Evolutionary conservation across 192 early-diverging fungal species (phyloP).

Genomic region (Physocladia obscura): DNA sequence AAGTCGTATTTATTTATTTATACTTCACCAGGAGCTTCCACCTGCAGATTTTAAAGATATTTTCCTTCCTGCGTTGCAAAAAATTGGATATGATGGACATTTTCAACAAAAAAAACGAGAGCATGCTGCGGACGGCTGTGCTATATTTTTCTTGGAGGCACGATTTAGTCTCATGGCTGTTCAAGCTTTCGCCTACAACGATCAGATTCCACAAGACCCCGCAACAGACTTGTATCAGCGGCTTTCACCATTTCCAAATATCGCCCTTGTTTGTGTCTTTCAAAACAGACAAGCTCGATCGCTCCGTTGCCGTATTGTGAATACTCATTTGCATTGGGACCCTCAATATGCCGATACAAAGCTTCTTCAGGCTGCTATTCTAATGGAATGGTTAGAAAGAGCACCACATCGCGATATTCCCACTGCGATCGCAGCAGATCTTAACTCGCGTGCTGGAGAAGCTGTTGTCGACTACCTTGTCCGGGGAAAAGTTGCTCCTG

Average conservation of each 20-base stretch:
- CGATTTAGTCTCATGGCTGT: constrained; percentile 33
- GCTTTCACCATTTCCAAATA: constrained; percentile 41
- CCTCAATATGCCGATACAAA: constrained; percentile 43
- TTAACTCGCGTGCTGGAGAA: constrained; percentile 44
- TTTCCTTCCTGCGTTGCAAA: constrained; percentile 44
- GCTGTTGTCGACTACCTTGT: constrained; percentile 47
- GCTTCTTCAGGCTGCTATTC: constrained; percentile 44
- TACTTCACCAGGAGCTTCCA: constrained; percentile 36
- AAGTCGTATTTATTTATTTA: neutral
- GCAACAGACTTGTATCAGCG: constrained; percentile 26
- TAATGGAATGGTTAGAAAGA: constrained; percentile 49
- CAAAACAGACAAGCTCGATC: constrained; percentile 20
- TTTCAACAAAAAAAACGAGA: constrained; percentile 47
- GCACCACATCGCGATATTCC: constrained; percentile 32
- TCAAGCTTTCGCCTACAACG: constrained; percentile 43
- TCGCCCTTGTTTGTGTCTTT: constrained; percentile 38
- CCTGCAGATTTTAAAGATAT: constrained; percentile 41
- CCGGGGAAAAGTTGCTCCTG: constrained; percentile 39
- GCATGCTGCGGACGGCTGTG: constrained; percentile 49
- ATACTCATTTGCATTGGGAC: constrained; percentile 57
- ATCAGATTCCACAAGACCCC: constrained; percentile 24
- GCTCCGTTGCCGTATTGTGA: constrained; percentile 42
- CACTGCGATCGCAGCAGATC: constrained; percentile 45
- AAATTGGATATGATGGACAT: constrained; percentile 48
- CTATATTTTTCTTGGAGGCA: constrained; percentile 44